These are phyloP conservation scores for Russula foetens DNA, from an alignment of 768 basidiomycete species.

Conservation along the genomic window DNA sequence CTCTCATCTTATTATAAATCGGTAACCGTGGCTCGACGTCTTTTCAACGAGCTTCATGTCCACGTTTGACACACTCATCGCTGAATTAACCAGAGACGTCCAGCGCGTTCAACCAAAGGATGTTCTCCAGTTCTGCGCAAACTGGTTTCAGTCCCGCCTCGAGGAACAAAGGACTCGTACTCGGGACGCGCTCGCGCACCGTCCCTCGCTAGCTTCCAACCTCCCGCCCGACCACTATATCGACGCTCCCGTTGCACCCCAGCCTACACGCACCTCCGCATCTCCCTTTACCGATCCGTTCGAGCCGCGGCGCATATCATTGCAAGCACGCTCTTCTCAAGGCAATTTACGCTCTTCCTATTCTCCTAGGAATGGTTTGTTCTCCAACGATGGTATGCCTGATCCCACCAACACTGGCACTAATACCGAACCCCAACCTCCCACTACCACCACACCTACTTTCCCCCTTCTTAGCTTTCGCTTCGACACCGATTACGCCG, in stretches of 20 bases:
- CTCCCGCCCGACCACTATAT: conserved; percentile 51
- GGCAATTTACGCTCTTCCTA: conserved; percentile 76
- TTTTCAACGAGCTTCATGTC: conserved; percentile 36
- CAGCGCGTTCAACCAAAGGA: conserved; percentile 84
- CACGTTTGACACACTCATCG: conserved; percentile 75
- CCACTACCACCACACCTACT: conserved; percentile 14
- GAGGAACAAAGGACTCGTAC: conserved; percentile 76
- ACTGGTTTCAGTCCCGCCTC: conserved; percentile 87
- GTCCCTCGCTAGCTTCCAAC: conserved; percentile 41
- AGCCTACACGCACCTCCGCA: conserved; percentile 34
- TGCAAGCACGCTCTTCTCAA: conserved; percentile 42
- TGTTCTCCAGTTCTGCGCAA: conserved; percentile 85
- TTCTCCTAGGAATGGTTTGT: conserved; percentile 72
- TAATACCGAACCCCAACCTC: too few relatives aligned
- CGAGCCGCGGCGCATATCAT: conserved; percentile 45
- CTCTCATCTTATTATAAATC: background rate
- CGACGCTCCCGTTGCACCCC: conserved; percentile 37
- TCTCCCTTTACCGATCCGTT: conserved; percentile 51
- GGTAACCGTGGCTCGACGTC: background rate
- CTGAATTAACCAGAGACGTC: conserved; percentile 80
- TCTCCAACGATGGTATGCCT: conserved; percentile 38
- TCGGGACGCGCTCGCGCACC: conserved; percentile 54
- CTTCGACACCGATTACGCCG: conserved; percentile 51
- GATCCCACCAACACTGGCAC: conserved; percentile 21
- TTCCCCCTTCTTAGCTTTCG: conserved; percentile 46